Percentiles rank a stretch among this genome's conserved stretches.
Conservation (phyloP, 805 yeast genomes). For the Myxozyma nipponensis region DNA sequence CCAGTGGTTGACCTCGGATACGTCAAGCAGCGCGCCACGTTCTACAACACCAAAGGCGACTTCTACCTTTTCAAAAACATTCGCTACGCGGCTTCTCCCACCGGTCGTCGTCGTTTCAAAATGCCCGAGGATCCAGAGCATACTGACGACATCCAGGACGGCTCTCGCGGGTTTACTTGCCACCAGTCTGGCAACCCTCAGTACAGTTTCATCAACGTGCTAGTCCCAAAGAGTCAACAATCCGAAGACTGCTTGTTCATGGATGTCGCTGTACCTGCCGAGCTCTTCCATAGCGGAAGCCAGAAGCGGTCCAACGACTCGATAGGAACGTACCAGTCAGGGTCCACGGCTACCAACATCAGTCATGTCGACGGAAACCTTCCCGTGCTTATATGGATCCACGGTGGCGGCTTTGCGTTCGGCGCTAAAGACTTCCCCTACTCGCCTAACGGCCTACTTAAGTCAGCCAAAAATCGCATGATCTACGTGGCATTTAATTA, state of each 20-base stretch:
- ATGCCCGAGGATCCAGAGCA: constrained; percentile 19
- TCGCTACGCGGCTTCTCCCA: constrained; percentile 28
- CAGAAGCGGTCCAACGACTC: no score
- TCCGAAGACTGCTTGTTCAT: constrained; percentile 27
- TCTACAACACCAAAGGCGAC: constrained; percentile 10
- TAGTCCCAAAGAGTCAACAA: constrained; percentile 3
- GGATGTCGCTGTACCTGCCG: constrained; percentile 24
- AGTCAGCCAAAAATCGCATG: constrained; percentile 15
- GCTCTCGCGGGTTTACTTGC: constrained; percentile 19
- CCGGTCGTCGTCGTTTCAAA: constrained; percentile 19
- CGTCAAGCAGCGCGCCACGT: constrained; percentile 23
- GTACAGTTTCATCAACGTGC: constrained; percentile 8
- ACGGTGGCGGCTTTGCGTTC: constrained; percentile 27
- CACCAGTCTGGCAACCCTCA: constrained; percentile 14
- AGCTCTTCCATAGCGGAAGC: no score
- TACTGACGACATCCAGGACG: constrained; percentile 16
- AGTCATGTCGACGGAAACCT: background rate
- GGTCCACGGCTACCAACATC: background rate
- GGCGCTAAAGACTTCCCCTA: constrained; percentile 22
- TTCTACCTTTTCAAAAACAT: constrained; percentile 17
- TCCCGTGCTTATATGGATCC: constrained; percentile 28
- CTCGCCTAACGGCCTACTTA: constrained; percentile 17
- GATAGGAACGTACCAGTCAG: background rate
- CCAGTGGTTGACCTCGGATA: constrained; percentile 24
- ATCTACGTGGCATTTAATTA: constrained; percentile 27